Evolutionary conservation across 305 asterid genomes (phyloP).

Genomic region (Solanum hybrid): DNA sequence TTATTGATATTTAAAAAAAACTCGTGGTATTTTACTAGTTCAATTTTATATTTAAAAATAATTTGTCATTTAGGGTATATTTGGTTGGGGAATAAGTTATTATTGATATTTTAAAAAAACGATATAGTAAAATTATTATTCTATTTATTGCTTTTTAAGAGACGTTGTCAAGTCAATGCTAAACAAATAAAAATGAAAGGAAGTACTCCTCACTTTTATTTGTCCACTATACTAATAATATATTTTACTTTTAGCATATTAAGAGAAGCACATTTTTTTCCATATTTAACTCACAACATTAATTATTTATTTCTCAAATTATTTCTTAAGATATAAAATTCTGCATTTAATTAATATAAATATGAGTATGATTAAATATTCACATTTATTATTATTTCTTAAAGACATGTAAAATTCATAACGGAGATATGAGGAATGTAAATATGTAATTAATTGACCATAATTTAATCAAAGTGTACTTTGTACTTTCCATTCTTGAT

Average conservation of each 20-base stretch:
- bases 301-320: too few relatives aligned
- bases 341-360: too few relatives aligned
- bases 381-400: too few relatives aligned
- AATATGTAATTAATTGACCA: neutral
- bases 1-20: too few relatives aligned
- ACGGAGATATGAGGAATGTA: neutral
- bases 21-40: neutral
- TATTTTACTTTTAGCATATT: neutral
- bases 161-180: neutral
- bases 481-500: neutral
- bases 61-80: too few relatives aligned
- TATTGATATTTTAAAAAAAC: too few relatives aligned
- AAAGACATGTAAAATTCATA: neutral
- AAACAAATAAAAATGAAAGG: too few relatives aligned
- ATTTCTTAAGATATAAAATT: too few relatives aligned
- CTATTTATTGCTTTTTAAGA: too few relatives aligned
- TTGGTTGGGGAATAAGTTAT: neutral
- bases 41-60: too few relatives aligned
- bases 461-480: neutral
- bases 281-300: neutral
- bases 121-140: too few relatives aligned
- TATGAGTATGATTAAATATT: too few relatives aligned
- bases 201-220: neutral
- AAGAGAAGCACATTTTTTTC: neutral
- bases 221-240: neutral